Conservation (phyloP, 805 yeast genomes). For the Saturnispora diversa region DNA sequence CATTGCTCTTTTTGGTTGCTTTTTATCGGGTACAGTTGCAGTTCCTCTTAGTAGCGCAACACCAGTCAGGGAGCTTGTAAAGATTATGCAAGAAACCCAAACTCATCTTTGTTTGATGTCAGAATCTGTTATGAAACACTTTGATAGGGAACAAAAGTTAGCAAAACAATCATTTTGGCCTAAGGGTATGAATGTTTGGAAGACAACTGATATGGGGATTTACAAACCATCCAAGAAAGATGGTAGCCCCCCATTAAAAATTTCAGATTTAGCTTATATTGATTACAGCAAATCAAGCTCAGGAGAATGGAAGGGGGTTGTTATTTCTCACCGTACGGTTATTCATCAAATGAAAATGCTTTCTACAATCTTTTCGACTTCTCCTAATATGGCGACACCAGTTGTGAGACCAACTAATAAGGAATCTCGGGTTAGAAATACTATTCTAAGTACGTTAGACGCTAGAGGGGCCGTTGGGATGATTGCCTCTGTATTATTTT, state of each 20-base stretch:
- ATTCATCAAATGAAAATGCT: constrained; percentile 81
- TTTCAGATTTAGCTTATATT: constrained; percentile 83
- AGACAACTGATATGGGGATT: constrained; percentile 79
- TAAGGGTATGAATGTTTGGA: constrained; percentile 63
- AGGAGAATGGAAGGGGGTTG: constrained; percentile 90
- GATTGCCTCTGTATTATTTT: constrained; percentile 69
- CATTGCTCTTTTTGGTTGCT: constrained; percentile 82
- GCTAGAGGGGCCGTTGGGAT: constrained; percentile 78
- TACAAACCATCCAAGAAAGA: constrained; percentile 50
- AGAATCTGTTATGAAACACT: constrained; percentile 64
- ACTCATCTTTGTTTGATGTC: constrained; percentile 75
- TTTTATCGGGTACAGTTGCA: constrained; percentile 88
- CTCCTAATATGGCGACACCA: constrained; percentile 33
- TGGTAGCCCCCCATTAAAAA: constrained; percentile 57
- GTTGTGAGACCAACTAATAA: constrained; percentile 48
- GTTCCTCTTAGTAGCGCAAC: constrained; percentile 81
- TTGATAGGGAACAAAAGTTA: constrained; percentile 50
- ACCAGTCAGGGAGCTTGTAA: constrained; percentile 59
- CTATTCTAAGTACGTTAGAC: constrained; percentile 57
- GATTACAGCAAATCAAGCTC: constrained; percentile 86
- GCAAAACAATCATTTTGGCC: constrained; percentile 46
- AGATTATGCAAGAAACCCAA: constrained; percentile 64
- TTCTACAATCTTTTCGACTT: constrained; percentile 57
- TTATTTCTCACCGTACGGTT: constrained; percentile 80
- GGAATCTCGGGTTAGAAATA: constrained; percentile 40